A percentile compares a stretch with the other conserved stretches of the same genome.
Conservation (phyloP, 2,329 filamentous ascomycete genomes). For the Nigrograna mackinnonii region DNA sequence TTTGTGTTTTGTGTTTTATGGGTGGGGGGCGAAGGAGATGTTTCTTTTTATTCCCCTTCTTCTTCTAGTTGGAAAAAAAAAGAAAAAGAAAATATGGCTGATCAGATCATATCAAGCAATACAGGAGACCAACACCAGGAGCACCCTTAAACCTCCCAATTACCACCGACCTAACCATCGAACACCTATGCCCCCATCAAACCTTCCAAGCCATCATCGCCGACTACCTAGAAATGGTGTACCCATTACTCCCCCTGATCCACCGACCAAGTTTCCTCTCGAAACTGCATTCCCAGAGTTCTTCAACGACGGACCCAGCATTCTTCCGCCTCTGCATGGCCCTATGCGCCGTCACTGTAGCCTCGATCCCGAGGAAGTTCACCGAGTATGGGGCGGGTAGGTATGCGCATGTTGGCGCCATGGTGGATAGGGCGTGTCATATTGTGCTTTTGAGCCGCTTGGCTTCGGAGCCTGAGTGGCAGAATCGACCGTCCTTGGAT, state of each 20-base stretch:
- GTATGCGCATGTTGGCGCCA: constrained; percentile 9
- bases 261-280: constrained; percentile 12
- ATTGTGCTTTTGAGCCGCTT: constrained; percentile 13
- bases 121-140: background rate
- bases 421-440: constrained; percentile 16
- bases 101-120: background rate
- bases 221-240: constrained; percentile 17
- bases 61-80: too few relatives aligned
- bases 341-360: constrained; percentile 15
- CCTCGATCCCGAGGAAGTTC: constrained; percentile 16
- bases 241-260: constrained; percentile 14
- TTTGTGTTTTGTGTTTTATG: constrained; percentile 1
- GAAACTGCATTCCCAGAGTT: constrained; percentile 11
- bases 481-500: constrained; percentile 11
- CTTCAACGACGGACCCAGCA: constrained; percentile 7
- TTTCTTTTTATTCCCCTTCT: background rate
- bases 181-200: constrained; percentile 11
- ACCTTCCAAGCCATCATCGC: constrained; percentile 13
- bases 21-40: too few relatives aligned
- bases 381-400: constrained; percentile 6
- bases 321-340: constrained; percentile 17
- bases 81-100: too few relatives aligned
- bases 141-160: background rate
- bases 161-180: constrained; percentile 9
- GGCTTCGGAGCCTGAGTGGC: constrained; percentile 10